Evolutionary conservation across 2,329 filamentous ascomycete species (phyloP), one percentile per base, ranked within the genome.

Genomic region (Penicillium sp.): DNA sequence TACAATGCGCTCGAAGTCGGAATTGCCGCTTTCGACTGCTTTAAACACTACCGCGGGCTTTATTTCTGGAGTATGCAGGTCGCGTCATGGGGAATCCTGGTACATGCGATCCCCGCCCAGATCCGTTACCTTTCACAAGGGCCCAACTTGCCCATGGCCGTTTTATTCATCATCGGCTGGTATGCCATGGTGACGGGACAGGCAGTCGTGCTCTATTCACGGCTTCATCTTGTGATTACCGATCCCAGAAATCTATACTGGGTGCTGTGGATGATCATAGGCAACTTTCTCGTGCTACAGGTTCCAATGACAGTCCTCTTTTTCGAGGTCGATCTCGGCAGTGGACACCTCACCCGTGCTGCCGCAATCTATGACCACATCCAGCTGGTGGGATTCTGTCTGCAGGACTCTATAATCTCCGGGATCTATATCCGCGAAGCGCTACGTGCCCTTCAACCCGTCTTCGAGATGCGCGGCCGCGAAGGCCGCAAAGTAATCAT

Each of bases 401-500:
- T 74, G 3, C 77, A 79, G 49, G 77, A 80, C 46, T 61, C 73
- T 24, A 60, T 77, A 36, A 70, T 80, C 40, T 76, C 74, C 3
- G 62, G 62, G 0, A 61, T 77, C 16, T 80, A 78, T 58, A 75
- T 80, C 29, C 64, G 60, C 54, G 74, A 78, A 51, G 74, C 77
- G 0, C 55, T 72, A 36, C 69, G 66, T 1, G 51, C 51, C 3
- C 51, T 65, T 0, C 51, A 54, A 4, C 59, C 59, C 68, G 64
- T 78, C 14, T 61, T 78, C 28, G 63, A 65, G 4, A 45, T 69
- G 2, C 69, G 73, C 22, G 64, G 69, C 28, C 51, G 55, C 11
- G 57, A 63, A 40, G 68, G 66, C 4, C 62, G 62, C 24, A 59
- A 61, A 20, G 64, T 75, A 13, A 68, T 75, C 58, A 57, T 62